Evolutionary conservation across 2,329 filamentous ascomycete species (phyloP), one percentile per base, ranked within the genome.

Genomic region (Dryadomyces sulphureus): DNA sequence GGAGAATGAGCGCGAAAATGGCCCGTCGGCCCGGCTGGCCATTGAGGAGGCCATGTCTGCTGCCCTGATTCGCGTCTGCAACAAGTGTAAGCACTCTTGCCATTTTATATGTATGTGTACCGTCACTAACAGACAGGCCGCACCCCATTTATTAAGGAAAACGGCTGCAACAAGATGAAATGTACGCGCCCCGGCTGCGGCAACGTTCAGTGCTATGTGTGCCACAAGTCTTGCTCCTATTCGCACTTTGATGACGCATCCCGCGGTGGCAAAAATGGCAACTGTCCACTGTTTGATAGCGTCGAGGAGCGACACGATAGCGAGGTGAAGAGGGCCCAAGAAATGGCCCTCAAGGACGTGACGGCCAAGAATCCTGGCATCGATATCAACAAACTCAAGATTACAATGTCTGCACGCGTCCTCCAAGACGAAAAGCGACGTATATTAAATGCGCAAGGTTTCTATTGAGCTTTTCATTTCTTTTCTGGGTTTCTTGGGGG

Each of bases 41-140:
- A 75, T 93, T 25, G 87, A 94, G 59, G 86, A 94, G 59, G 86
- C 85, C 19, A 90, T 89, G 82, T 86, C 83, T 2, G 71, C 73
- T 16, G 87, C 87, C 2, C 56, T 93, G 53, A 82, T 93, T 45
- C 75, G 87, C 19, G 77, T 68, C 24, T 94, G 87, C 67, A 86
- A 85, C 54, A 70, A 71, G 52, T 79, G 75, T 65, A 56, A 56
- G 60, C 16, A 2, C 5, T 20, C 16, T n/a, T 25, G 17, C 12
- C 8, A 19, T 7, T 24, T 17, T 17, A 12, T 25, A 3, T 14
- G 16, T 14, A 27, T 9, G 19, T 16, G 5, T 20, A 16, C 36
- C 25, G 27, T 24, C 7, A 3, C 11, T 42, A 14, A 16, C 22
- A 11, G 12, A 2, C 21, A 72, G 69, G 83, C 62, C 66, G 70